Percentiles rank a stretch among this genome's conserved stretches.
Evolutionary conservation across 768 basidiomycete genomes (phyloP).

Genomic region (Serendipita vermifera): DNA sequence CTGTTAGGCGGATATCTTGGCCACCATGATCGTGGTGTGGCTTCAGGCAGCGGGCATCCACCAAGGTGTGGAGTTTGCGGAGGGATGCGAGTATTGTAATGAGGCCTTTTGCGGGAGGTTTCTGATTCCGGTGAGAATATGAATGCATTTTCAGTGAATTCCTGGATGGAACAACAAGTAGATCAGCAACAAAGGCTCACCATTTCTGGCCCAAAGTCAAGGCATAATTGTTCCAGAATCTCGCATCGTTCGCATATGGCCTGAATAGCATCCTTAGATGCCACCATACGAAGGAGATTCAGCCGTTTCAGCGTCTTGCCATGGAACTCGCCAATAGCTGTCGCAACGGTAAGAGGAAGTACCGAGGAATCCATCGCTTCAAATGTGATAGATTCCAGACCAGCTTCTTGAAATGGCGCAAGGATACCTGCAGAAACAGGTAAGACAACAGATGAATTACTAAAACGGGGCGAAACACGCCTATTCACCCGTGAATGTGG

Average conservation of each 20-base stretch:
- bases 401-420: not conserved
- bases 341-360: not conserved
- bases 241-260: not conserved
- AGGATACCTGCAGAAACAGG: not conserved
- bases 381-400: not conserved
- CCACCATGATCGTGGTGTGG: too few relatives aligned
- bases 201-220: not conserved
- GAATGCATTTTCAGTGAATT: too few relatives aligned
- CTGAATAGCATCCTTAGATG: not conserved
- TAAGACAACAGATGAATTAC: not conserved
- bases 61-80: too few relatives aligned
- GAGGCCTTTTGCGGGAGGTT: too few relatives aligned
- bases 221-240: not conserved
- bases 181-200: not conserved
- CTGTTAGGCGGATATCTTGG: too few relatives aligned
- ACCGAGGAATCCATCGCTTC: not conserved
- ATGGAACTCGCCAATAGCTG: too few relatives aligned
- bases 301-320: not conserved
- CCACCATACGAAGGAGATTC: not conserved
- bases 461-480: too few relatives aligned
- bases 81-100: too few relatives aligned
- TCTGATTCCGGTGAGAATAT: too few relatives aligned
- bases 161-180: too few relatives aligned
- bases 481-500: not conserved
- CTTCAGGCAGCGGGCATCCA: too few relatives aligned